Evolutionary conservation across 352 stramenopile species (phyloP).

Genomic region (Nothophytophthora sp.): DNA sequence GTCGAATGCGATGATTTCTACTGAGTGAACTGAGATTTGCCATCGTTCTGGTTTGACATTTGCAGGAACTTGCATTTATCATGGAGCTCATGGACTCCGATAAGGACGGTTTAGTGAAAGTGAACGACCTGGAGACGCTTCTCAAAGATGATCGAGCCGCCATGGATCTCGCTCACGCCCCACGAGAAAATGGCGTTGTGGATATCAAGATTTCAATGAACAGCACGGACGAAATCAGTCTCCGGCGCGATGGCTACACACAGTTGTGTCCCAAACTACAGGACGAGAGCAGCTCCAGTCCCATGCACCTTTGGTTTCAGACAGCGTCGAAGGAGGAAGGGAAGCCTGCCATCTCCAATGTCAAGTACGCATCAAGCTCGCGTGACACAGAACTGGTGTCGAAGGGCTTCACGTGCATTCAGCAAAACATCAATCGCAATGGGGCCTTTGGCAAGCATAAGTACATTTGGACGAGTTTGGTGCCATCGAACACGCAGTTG

Average conservation of each 20-base stretch:
- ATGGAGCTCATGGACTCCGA: slow-evolving; percentile 73
- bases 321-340: slow-evolving; percentile 56
- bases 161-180: slow-evolving; percentile 51
- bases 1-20: background rate
- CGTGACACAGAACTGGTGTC: slow-evolving; percentile 74
- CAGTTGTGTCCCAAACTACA: slow-evolving; percentile 61
- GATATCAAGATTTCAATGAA: slow-evolving; percentile 66
- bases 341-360: slow-evolving; percentile 62
- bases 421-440: slow-evolving; percentile 67
- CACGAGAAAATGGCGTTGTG: slow-evolving; percentile 49
- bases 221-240: slow-evolving; percentile 57
- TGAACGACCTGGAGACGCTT: slow-evolving; percentile 72
- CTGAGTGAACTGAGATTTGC: background rate
- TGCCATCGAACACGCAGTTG: slow-evolving; percentile 44
- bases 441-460: slow-evolving; percentile 72
- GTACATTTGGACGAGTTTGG: slow-evolving; percentile 75
- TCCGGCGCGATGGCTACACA: slow-evolving; percentile 57
- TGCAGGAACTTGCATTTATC: slow-evolving; percentile 69
- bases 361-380: slow-evolving; percentile 60
- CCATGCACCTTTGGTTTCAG: slow-evolving; percentile 70
- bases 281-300: slow-evolving; percentile 35
- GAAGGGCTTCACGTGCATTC: slow-evolving; percentile 74
- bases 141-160: slow-evolving; percentile 65
- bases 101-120: slow-evolving; percentile 61
- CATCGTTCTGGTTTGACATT: too few species aligned